Percentiles rank a stretch among this genome's conserved stretches.
Evolutionary conservation across 805 yeast species (phyloP).

Genomic region (Blastobotrys muscicola): DNA sequence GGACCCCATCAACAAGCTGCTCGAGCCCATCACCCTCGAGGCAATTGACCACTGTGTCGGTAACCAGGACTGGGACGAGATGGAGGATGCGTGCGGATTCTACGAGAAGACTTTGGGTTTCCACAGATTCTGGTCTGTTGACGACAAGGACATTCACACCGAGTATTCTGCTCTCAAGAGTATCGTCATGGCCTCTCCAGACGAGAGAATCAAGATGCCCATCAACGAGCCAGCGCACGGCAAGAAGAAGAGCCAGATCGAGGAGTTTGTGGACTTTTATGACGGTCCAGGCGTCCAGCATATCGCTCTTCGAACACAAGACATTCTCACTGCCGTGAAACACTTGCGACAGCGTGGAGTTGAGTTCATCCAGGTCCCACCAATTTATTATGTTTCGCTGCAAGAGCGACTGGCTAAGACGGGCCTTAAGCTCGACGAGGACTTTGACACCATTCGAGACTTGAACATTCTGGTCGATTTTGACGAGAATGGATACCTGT

Average conservation of each 20-base stretch:
- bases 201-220: conserved; percentile 66
- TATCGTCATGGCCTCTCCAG: conserved; percentile 63
- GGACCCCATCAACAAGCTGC: conserved; percentile 17
- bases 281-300: conserved; percentile 84
- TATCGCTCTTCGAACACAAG: conserved; percentile 55
- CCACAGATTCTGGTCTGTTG: conserved; percentile 77
- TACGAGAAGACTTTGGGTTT: conserved; percentile 62
- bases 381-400: conserved; percentile 46
- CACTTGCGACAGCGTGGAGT: conserved; percentile 53
- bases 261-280: conserved; percentile 66
- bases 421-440: conserved; percentile 41
- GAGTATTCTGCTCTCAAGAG: conserved; percentile 61
- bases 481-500: conserved; percentile 64
- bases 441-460: conserved; percentile 39
- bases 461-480: conserved; percentile 59
- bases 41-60: conserved; percentile 74
- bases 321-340: conserved; percentile 49
- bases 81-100: conserved; percentile 47
- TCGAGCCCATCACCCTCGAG: conserved; percentile 34
- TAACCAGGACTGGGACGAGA: conserved; percentile 60
- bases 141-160: conserved; percentile 65
- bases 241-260: conserved; percentile 60
- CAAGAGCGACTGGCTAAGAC: conserved; percentile 36
- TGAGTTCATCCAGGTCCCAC: conserved; percentile 56
- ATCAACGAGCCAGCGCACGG: conserved; percentile 78